A percentile compares a stretch with the other conserved stretches of the same genome.
These are phyloP conservation scores for Leishmania guyanensis DNA, from an alignment of 208 protist species.

Conservation along the genomic window DNA sequence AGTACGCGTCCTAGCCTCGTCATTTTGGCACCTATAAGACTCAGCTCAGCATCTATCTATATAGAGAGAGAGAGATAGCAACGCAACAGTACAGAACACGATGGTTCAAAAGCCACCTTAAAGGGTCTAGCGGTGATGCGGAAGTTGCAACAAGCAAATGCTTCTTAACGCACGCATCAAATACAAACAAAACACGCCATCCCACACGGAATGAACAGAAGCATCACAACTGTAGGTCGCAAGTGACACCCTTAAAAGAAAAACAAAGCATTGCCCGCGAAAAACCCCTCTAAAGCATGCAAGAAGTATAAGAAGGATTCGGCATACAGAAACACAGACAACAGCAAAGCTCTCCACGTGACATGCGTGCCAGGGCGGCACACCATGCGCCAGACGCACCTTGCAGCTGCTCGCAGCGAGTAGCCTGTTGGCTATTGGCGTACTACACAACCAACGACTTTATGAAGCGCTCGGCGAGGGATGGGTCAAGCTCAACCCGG, in stretches of 20 bases:
- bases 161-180: not conserved
- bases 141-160: not conserved
- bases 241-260: not conserved
- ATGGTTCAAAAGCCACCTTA: not conserved
- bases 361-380: not conserved
- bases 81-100: not conserved
- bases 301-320: not conserved
- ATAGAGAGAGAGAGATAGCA: not conserved
- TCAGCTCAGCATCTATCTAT: not conserved
- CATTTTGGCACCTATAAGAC: not conserved
- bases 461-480: constrained; percentile 82
- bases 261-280: not conserved
- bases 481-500: constrained; percentile 85
- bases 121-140: not conserved
- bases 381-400: not conserved
- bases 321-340: not conserved
- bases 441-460: constrained; percentile 65
- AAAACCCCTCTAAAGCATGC: not conserved
- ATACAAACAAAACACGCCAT: not conserved
- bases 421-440: not conserved
- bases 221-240: not conserved
- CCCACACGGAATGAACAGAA: not conserved
- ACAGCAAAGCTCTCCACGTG: not conserved
- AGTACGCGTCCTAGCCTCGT: not conserved
- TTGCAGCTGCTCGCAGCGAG: not conserved